Evolutionary conservation across 805 yeast genomes (phyloP).

Genomic region (Ogataea nakhonphanomensis): DNA sequence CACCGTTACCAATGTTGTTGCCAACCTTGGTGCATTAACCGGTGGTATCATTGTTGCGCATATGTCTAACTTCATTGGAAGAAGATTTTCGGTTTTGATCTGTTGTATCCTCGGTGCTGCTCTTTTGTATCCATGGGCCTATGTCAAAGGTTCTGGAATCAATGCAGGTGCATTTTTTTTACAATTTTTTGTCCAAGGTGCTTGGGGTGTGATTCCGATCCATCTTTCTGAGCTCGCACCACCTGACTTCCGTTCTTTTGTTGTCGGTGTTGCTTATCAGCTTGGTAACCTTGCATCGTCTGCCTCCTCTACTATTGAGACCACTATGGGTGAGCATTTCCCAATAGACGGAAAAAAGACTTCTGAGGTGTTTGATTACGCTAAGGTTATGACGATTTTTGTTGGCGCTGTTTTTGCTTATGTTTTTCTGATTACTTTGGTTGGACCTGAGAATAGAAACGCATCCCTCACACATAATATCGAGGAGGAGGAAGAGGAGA

Average conservation of each 20-base stretch:
- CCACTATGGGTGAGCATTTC: conserved; percentile 57
- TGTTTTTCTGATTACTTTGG: conserved; percentile 43
- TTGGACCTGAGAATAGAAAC: conserved; percentile 59
- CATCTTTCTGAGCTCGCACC: conserved; percentile 61
- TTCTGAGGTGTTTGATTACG: conserved; percentile 37
- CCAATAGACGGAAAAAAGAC: conserved; percentile 25
- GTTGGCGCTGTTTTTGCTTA: conserved; percentile 60
- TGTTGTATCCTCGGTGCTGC: conserved; percentile 58
- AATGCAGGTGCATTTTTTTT: conserved; percentile 60
- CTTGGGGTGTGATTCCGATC: conserved; percentile 66
- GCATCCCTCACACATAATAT: conserved; percentile 19
- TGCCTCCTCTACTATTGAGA: conserved; percentile 67
- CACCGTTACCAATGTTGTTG: conserved; percentile 55
- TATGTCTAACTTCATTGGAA: conserved; percentile 50
- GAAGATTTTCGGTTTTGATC: conserved; percentile 50
- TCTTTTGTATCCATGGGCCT: conserved; percentile 62
- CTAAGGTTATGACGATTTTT: conserved; percentile 63
- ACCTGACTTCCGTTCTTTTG: conserved; percentile 59
- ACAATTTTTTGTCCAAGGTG: conserved; percentile 65
- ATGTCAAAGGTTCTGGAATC: conserved; percentile 41
- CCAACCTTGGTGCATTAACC: conserved; percentile 53
- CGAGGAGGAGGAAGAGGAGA: conserved; percentile 15
- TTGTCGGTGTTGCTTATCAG: conserved; percentile 63
- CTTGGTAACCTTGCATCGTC: conserved; percentile 66
- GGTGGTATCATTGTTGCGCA: conserved; percentile 60